Base-by-base conservation (phyloP, 2,329 filamentous ascomycete genomes). In the Exophiala xenobiotica region DNA sequence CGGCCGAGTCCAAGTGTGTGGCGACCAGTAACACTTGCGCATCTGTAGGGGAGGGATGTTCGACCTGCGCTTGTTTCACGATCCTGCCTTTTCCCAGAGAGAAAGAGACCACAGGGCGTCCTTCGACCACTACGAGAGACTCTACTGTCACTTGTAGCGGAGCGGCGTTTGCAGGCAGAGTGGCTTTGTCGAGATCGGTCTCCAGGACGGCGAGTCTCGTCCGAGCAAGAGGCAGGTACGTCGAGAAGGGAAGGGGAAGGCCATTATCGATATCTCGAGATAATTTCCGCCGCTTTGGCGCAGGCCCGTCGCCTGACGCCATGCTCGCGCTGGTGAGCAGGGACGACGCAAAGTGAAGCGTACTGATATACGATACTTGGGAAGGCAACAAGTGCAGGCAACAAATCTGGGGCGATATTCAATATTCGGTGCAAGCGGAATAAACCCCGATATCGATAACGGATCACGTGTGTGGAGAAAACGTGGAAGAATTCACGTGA, bases 181-280 rank as follows among this genome's bases (percentile, higher is more conserved):
- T 11, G 14, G 26, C 19, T 11, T 33, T 29, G 6, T 26, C 26
- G 7, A 37, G 26, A 29, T 47, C 46, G 41, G 20, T 29, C 31
- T 24, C 18, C 3, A 23, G 23, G 23, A 43, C 45, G 11, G 33
- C 9, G 18, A 47, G 33, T n/a, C 8, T 43, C 14, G 44, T 23
- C 14, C 38, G 44, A 7, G 51, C 55, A 14, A 57, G 16, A 20
- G 48, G 23, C n/a, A 49, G 4, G 33, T 57, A 57, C 8, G 33
- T n/a, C 3, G 41, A 47, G 29, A 57, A 57, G 20, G 51, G 51
- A 16, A 48, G 33, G 19, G 45, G 51, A 14, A 51, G 24, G 23
- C 7, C 35, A 9, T 35, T 9, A 19, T 27, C 41, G 23, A 31
- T n/a, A 16, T 43, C 23, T 19, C 19, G 19, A 2, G 45, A 38